Percentiles rank a stretch among this genome's conserved stretches.
phyloP scores from a whole-genome alignment of 306 rosid genomes.

The Clitoria ternatea region DNA sequence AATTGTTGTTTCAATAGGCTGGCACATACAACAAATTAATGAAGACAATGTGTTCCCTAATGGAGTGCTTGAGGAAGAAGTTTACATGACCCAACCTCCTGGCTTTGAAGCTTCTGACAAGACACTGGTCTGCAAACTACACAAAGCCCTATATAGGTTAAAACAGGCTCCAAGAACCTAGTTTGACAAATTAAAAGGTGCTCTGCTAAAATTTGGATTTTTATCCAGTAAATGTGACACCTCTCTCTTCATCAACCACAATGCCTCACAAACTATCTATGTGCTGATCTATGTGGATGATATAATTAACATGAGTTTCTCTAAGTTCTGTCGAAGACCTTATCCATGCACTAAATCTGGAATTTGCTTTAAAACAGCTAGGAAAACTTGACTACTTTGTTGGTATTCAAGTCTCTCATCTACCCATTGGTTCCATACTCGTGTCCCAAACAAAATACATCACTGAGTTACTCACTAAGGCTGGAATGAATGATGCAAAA shows the following conservation, averaged over 20 bases:
- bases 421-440: background rate
- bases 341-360: too few relatives aligned
- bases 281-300: background rate
- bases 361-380: background rate
- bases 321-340: too few relatives aligned
- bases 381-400: background rate
- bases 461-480: background rate
- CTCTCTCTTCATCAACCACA: background rate
- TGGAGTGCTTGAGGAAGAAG: too few relatives aligned
- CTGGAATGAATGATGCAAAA: background rate
- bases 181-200: background rate
- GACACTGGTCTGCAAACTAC: background rate
- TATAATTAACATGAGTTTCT: background rate
- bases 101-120: background rate
- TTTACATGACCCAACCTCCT: too few relatives aligned
- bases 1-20: too few relatives aligned
- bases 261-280: too few relatives aligned
- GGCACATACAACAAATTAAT: too few relatives aligned
- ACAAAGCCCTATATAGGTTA: background rate
- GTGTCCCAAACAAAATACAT: background rate
- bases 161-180: background rate
- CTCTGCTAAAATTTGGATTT: background rate
- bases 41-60: too few relatives aligned
- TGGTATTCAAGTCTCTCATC: background rate
- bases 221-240: background rate